Conservation (phyloP, 2,329 filamentous ascomycete species). For the Ophiocordyceps camponoti-saundersi region DNA sequence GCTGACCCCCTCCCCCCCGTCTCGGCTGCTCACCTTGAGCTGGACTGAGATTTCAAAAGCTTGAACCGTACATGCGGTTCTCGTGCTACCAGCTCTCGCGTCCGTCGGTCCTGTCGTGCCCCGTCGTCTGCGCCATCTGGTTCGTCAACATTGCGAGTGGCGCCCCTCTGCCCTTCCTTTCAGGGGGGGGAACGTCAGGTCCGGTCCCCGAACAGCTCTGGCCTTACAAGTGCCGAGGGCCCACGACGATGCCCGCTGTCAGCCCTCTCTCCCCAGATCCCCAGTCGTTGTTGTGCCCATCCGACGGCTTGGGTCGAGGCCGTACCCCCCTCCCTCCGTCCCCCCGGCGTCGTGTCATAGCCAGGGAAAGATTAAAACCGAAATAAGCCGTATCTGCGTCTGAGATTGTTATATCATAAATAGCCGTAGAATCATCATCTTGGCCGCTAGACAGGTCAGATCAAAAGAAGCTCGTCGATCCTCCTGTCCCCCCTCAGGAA, state of each 20-base stretch:
- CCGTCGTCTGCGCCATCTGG: conserved; percentile 2
- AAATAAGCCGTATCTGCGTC: neutral
- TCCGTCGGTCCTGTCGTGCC: neutral
- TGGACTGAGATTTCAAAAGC: neutral
- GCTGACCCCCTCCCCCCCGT: neutral
- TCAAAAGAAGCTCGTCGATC: too few species aligned
- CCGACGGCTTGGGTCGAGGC: neutral
- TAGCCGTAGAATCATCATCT: neutral
- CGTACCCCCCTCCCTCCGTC: too few species aligned
- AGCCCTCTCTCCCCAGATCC: neutral
- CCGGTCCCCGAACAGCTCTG: neutral
- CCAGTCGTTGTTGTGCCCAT: neutral
- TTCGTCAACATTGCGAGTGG: conserved; percentile 7
- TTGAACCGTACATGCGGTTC: neutral
- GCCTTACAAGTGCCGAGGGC: neutral
- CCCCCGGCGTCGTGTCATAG: neutral
- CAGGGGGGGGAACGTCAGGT: neutral
- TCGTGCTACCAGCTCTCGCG: neutral
- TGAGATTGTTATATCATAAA: neutral
- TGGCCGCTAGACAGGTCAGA: too few species aligned
- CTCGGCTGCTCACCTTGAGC: neutral
- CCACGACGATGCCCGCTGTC: neutral
- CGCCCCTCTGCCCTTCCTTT: neutral
- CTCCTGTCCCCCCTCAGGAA: neutral
- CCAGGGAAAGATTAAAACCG: neutral